phyloP scores from a whole-genome alignment of 2,329 filamentous ascomycete genomes.

The Aspergillus vadensis region DNA sequence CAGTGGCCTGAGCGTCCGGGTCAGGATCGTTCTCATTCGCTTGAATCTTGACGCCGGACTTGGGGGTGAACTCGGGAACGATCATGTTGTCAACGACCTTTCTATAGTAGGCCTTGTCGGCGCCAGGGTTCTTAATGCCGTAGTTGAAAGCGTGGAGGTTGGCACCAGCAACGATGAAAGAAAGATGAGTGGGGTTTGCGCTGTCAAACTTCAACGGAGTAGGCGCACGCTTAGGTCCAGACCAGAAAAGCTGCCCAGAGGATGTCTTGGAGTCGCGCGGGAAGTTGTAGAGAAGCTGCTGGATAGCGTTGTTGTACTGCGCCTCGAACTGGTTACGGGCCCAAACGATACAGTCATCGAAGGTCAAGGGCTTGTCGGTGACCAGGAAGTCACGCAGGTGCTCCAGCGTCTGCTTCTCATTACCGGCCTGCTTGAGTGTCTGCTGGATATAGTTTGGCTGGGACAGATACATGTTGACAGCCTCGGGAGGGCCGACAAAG shows the following conservation, averaged over 20 bases:
- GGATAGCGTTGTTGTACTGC: constrained; percentile 95
- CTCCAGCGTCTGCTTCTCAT: constrained; percentile 91
- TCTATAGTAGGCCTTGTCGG: constrained; percentile 70
- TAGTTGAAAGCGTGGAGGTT: constrained; percentile 98
- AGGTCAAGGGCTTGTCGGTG: constrained; percentile 84
- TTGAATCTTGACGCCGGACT: constrained; percentile 91
- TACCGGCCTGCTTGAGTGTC: constrained; percentile 87
- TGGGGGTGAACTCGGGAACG: constrained; percentile 90
- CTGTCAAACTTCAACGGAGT: constrained; percentile 87
- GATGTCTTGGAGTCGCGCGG: constrained; percentile 91
- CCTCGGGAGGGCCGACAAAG: constrained; percentile 91
- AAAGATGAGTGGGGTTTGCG: constrained; percentile 81
- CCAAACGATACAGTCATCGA: constrained; percentile 97
- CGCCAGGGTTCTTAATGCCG: constrained; percentile 81
- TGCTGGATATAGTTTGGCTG: constrained; percentile 87
- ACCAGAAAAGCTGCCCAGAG: constrained; percentile 92
- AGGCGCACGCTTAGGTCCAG: constrained; percentile 93
- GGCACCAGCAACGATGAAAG: constrained; percentile 83
- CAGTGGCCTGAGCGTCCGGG: constrained; percentile 68
- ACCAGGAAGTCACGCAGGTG: constrained; percentile 87
- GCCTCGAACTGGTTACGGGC: constrained; percentile 91
- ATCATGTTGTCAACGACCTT: constrained; percentile 90
- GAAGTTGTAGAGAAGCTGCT: constrained; percentile 95
- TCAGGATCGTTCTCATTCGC: constrained; percentile 94
- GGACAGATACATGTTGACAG: constrained; percentile 89